Evolutionary conservation across 805 yeast genomes (phyloP).

Genomic region (Saccharomycopsis sp.): DNA sequence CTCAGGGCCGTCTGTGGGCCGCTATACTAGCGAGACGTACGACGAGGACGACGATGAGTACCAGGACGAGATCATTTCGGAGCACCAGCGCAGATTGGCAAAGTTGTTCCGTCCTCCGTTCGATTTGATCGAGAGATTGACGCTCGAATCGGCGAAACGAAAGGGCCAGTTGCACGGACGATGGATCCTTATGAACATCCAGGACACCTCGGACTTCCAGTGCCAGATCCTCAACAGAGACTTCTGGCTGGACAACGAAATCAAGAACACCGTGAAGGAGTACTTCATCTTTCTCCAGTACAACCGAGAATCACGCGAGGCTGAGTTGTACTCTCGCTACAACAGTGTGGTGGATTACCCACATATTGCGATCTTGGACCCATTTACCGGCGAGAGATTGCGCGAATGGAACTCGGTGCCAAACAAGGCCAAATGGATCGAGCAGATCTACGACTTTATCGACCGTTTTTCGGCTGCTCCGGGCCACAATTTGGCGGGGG

Average conservation of each 20-base stretch:
- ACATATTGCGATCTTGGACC: conserved; percentile 87
- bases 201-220: conserved; percentile 75
- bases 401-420: conserved; percentile 71
- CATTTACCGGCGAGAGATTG: conserved; percentile 90
- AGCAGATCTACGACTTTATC: conserved; percentile 66
- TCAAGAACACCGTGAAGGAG: conserved; percentile 58
- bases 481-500: conserved; percentile 31
- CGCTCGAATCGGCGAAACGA: conserved; percentile 65
- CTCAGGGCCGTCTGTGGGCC: conserved; percentile 30
- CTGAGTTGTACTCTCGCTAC: conserved; percentile 61
- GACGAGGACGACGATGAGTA: conserved; percentile 32
- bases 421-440: conserved; percentile 49
- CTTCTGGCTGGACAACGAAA: conserved; percentile 69
- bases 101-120: conserved; percentile 88
- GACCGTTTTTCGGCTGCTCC: conserved; percentile 57
- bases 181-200: conserved; percentile 87
- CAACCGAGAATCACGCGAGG: conserved; percentile 69
- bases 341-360: conserved; percentile 65
- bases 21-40: conserved; percentile 34
- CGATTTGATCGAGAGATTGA: conserved; percentile 66
- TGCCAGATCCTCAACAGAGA: conserved; percentile 92
- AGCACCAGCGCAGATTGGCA: conserved; percentile 65
- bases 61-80: conserved; percentile 13
- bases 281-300: conserved; percentile 83
- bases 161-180: conserved; percentile 58